phyloP scores from a whole-genome alignment of 2,329 filamentous ascomycete species.

The Sclerotinia spermophila region DNA sequence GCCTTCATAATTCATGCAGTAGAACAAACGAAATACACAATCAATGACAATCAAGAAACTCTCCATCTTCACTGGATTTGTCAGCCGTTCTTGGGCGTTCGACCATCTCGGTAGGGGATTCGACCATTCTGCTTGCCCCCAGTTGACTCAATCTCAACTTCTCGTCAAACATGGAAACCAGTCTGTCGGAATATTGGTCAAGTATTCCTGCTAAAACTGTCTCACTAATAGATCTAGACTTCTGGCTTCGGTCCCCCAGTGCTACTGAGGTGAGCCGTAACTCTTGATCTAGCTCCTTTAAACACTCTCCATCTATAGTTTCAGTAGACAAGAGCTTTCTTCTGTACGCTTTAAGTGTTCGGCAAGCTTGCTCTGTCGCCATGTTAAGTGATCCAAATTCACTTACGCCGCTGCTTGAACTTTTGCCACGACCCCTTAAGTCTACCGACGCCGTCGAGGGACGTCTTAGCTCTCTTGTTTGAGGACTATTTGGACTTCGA shows the following conservation, averaged over 20 bases:
- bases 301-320: constrained; percentile 52
- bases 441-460: constrained; percentile 53
- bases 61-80: constrained; percentile 5
- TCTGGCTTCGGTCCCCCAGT: constrained; percentile 41
- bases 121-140: constrained; percentile 23
- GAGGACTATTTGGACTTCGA: constrained; percentile 30
- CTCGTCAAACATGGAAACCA: constrained; percentile 69
- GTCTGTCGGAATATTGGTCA: constrained; percentile 70
- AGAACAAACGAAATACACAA: neutral
- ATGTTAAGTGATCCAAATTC: constrained; percentile 54
- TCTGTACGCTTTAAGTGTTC: constrained; percentile 58
- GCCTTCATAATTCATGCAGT: neutral
- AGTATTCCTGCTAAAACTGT: constrained; percentile 60
- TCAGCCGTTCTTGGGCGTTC: constrained; percentile 32
- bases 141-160: constrained; percentile 52
- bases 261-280: constrained; percentile 60
- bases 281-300: constrained; percentile 63
- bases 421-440: constrained; percentile 48
- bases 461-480: constrained; percentile 40
- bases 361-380: constrained; percentile 62
- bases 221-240: constrained; percentile 51
- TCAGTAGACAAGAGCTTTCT: constrained; percentile 58
- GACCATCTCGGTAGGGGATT: constrained; percentile 9
- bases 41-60: constrained; percentile 15
- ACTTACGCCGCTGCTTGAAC: constrained; percentile 42